Conservation (phyloP, 352 stramenopile species). For the Halophytophthora batemanensis region DNA sequence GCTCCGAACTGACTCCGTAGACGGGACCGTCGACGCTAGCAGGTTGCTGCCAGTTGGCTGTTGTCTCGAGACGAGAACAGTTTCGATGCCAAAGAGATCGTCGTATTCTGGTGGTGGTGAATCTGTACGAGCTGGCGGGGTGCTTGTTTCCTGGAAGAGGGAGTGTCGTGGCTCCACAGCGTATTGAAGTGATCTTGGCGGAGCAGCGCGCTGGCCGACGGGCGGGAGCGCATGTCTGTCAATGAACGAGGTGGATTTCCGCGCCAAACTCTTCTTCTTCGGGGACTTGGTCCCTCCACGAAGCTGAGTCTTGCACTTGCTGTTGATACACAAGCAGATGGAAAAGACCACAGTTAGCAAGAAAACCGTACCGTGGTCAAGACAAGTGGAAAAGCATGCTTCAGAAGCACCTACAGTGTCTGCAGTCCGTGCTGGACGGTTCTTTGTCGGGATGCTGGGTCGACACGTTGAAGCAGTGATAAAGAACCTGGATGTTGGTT, state of each 20-base stretch:
- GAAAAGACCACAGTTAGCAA: neutral
- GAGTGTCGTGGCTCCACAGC: constrained; percentile 12
- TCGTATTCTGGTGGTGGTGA: constrained; percentile 52
- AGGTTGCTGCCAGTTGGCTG: constrained; percentile 7
- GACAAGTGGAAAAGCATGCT: neutral
- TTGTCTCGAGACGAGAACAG: constrained; percentile 23
- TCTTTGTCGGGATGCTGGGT: constrained; percentile 3
- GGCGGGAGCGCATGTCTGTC: constrained; percentile 21
- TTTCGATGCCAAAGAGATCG: constrained; percentile 68
- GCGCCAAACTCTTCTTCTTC: constrained; percentile 20
- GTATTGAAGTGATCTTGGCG: constrained; percentile 19
- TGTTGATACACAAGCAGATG: neutral
- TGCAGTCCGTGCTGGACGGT: constrained; percentile 10
- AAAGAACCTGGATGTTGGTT: constrained; percentile 1
- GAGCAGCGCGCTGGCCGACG: constrained; percentile 16
- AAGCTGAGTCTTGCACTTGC: constrained; percentile 17
- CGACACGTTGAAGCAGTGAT: constrained; percentile 2
- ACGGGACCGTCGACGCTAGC: constrained; percentile 1
- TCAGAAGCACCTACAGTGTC: constrained; percentile 13
- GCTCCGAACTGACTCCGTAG: constrained; percentile 6
- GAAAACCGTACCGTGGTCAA: too few species aligned
- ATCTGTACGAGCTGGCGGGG: constrained; percentile 16
- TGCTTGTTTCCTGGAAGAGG: constrained; percentile 12
- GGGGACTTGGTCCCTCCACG: constrained; percentile 11
- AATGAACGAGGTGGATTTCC: constrained; percentile 5